These are phyloP conservation scores for Fraxinus excelsior DNA, from an alignment of 257 asterid species.

Conservation along the genomic window DNA sequence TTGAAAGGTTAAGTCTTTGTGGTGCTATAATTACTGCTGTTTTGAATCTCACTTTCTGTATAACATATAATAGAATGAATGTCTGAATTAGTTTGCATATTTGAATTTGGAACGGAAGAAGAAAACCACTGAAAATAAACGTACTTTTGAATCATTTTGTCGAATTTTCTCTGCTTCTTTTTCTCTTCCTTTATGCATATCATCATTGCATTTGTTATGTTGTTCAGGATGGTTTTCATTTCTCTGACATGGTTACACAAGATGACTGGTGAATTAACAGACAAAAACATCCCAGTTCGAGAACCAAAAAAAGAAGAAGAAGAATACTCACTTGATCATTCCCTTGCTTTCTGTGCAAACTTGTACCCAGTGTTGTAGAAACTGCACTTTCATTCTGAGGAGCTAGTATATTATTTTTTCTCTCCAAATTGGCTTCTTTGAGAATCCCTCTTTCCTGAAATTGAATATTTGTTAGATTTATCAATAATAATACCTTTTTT, in stretches of 20 bases:
- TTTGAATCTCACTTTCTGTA: slow-evolving; percentile 43
- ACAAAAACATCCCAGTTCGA: neutral
- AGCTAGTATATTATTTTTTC: slow-evolving; percentile 31
- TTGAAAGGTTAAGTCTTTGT: slow-evolving; percentile 21
- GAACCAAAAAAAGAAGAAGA: neutral
- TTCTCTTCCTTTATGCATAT: slow-evolving; percentile 19
- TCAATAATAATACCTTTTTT: neutral
- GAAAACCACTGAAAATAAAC: neutral
- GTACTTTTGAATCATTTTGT: slow-evolving; percentile 17
- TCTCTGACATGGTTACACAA: slow-evolving; percentile 19
- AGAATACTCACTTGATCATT: slow-evolving; percentile 44
- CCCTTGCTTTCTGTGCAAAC: slow-evolving; percentile 39
- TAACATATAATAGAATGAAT: slow-evolving; percentile 10
- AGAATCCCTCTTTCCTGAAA: slow-evolving; percentile 90
- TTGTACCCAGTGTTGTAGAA: slow-evolving; percentile 32
- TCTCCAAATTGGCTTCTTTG: slow-evolving; percentile 76
- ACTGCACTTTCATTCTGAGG: slow-evolving; percentile 38
- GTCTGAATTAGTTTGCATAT: slow-evolving; percentile 12
- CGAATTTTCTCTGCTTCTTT: slow-evolving; percentile 10
- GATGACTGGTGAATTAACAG: neutral
- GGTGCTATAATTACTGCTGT: slow-evolving; percentile 35
- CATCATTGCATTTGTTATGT: slow-evolving; percentile 7
- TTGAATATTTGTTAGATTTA: slow-evolving; percentile 23
- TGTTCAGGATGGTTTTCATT: neutral
- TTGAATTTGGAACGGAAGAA: slow-evolving; percentile 2